These are phyloP conservation scores for Hypoxylon fuscum DNA, from an alignment of 495 filamentous ascomycete species.

Conservation along the genomic window DNA sequence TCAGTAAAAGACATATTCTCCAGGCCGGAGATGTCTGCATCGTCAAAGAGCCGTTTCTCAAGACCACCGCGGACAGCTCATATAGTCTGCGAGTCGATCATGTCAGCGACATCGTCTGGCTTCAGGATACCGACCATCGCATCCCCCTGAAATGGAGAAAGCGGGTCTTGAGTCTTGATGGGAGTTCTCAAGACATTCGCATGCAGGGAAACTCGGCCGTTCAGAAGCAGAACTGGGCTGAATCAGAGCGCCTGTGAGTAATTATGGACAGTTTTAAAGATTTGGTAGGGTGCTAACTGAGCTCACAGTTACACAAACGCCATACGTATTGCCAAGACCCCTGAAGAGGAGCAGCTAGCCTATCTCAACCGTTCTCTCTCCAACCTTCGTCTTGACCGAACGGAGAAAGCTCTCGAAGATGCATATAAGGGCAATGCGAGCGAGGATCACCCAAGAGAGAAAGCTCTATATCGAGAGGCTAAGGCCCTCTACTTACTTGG, in stretches of 20 bases:
- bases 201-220: constrained; percentile 51
- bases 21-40: constrained; percentile 46
- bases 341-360: constrained; percentile 24
- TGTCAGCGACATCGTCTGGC: constrained; percentile 53
- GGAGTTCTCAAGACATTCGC: constrained; percentile 49
- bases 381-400: constrained; percentile 47
- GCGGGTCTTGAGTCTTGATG: constrained; percentile 25
- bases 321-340: constrained; percentile 26
- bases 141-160: constrained; percentile 51
- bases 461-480: constrained; percentile 57
- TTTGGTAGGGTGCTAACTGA: constrained; percentile 24
- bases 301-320: constrained; percentile 30
- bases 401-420: constrained; percentile 54
- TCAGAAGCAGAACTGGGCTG: constrained; percentile 38
- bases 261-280: neutral
- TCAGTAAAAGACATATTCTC: constrained; percentile 41
- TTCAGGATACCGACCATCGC: constrained; percentile 43
- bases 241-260: constrained; percentile 33
- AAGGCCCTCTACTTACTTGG: constrained; percentile 57
- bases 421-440: constrained; percentile 30
- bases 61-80: constrained; percentile 46
- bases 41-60: constrained; percentile 65
- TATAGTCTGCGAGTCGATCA: constrained; percentile 63
- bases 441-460: constrained; percentile 43
- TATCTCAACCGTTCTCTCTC: constrained; percentile 54